Evolutionary conservation across 495 filamentous ascomycete species (phyloP).

Genomic region (Aspergillus incahuasiensis): DNA sequence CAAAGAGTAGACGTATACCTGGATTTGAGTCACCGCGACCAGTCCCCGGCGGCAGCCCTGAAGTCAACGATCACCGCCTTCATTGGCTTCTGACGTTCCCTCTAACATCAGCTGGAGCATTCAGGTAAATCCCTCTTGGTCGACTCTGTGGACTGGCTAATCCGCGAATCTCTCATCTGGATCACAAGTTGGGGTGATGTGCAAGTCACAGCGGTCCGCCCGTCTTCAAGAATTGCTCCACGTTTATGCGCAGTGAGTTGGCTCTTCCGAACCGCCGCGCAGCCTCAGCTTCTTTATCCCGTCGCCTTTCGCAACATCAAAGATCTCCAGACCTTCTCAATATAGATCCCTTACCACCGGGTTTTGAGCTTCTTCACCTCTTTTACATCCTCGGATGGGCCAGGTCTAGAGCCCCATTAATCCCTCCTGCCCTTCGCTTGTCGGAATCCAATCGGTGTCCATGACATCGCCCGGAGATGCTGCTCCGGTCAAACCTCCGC

Average conservation of each 20-base stretch:
- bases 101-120: background rate
- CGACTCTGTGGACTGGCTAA: background rate
- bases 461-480: conserved; percentile 62
- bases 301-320: conserved; percentile 2
- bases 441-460: conserved; percentile 38
- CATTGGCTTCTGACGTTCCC: background rate
- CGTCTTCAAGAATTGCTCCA: conserved; percentile 15
- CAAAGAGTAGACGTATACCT: background rate
- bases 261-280: conserved; percentile 21
- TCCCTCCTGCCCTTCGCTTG: conserved; percentile 5
- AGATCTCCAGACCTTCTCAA: background rate
- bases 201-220: conserved; percentile 12
- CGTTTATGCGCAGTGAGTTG: conserved; percentile 24
- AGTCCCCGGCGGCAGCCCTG: background rate
- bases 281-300: conserved; percentile 12
- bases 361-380: background rate
- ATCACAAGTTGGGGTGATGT: conserved; percentile 8
- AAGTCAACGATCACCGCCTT: conserved; percentile 14
- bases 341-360: background rate
- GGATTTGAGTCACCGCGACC: conserved; percentile 6
- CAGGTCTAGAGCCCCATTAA: conserved; percentile 13
- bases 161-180: background rate
- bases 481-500: conserved; percentile 56
- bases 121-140: background rate
- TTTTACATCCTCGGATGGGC: conserved; percentile 28